Conservation (phyloP, 75 land plant species). For the Pinus albicaulis region DNA sequence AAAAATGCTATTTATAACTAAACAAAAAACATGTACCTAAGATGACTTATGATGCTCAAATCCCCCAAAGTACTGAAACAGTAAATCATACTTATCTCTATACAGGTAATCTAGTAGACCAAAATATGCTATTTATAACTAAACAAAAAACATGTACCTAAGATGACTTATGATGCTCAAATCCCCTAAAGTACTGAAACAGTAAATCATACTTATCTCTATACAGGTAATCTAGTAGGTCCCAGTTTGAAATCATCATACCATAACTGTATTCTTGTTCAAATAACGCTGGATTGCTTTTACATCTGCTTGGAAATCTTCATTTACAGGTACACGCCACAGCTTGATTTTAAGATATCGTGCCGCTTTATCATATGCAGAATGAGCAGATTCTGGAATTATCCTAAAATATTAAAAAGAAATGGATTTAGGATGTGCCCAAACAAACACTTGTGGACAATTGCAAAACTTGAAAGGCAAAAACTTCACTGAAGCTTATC, state of each 20-base stretch:
- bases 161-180: background rate
- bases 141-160: background rate
- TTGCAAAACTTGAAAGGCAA: background rate
- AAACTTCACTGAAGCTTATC: background rate
- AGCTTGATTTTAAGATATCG: conserved; percentile 93
- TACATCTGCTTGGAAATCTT: conserved; percentile 78
- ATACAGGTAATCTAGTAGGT: background rate
- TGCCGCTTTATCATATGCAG: conserved; percentile 99
- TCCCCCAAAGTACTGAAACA: conserved; percentile 5
- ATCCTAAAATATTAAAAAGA: conserved; percentile 46
- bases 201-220: background rate
- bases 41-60: background rate
- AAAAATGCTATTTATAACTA: background rate
- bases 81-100: background rate
- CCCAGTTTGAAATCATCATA: conserved; percentile 18
- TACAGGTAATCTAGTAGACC: background rate
- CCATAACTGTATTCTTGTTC: conserved; percentile 90
- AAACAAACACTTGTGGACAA: conserved; percentile 6
- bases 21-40: background rate
- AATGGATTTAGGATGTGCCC: background rate
- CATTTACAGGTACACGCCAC: conserved; percentile 78
- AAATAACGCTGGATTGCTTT: conserved; percentile 57
- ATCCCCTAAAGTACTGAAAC: conserved; percentile 3
- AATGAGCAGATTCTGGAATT: conserved; percentile 96
- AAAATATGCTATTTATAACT: background rate